Evolutionary conservation across 352 stramenopile genomes (phyloP), one percentile per base, ranked within the genome.

Genomic region (Globisporangium sylvaticum): DNA sequence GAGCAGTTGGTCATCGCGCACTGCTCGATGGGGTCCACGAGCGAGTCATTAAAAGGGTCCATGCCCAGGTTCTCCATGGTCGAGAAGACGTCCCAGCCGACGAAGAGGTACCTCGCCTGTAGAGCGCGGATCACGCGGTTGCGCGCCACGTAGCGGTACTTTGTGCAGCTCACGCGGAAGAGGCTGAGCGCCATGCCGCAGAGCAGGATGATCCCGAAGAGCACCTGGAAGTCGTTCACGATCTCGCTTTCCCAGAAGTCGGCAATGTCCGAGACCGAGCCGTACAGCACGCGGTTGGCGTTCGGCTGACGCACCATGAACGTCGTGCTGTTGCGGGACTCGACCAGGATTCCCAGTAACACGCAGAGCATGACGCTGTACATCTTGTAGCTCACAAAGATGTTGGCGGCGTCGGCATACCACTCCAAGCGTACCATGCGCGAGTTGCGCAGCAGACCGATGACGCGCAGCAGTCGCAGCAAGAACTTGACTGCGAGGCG

Each of bases 371-470:
- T 44, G 20, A 71, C 22, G n/a, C 56, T 70, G 67, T 81, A 81
- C 27, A 81, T 42, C 67, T 75, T 78, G 74, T 74, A 81, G 56
- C 54, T 78, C 4, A 64, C 25, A 18, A 76, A 60, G 44, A 80
- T 34, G 27, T 69, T 67, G 20, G 56, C 58, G 6, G 58, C 66
- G 50, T 76, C 66, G 15, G 74, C 22, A 46, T 67, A 72, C 64
- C 66, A 73, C 10, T 71, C 58, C 7, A 65, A 1, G 14, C 42
- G 22, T 24, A 24, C 5, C 32, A 39, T 42, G 14, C 22, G 44
- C n/a, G 65, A 58, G 25, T 32, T 29, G 8, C 53, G 34, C 24
- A 62, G 18, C 53, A 69, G 20, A 0, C 64, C 64, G 12, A 67
- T 44, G 15, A 29, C 65, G 3, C 50, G 58, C 25, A 68, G 39